Evolutionary conservation across 805 yeast species (phyloP), one percentile per base, ranked within the genome.

Genomic region (Suhomyces faveliae): DNA sequence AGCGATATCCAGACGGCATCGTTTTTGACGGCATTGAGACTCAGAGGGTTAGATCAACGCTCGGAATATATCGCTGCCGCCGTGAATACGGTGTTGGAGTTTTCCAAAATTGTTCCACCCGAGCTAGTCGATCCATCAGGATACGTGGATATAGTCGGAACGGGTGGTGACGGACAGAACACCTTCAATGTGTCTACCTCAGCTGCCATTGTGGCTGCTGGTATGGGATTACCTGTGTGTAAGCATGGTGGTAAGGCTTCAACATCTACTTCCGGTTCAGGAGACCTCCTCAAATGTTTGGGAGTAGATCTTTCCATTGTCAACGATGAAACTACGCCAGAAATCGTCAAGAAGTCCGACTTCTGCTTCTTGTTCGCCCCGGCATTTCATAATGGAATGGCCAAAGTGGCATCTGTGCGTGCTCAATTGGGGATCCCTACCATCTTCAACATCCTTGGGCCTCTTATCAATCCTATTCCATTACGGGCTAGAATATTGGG

Each of bases 231-330:
- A 37, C 78, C 80, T 19, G 85, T 94, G 13, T 88, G 96, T 62
- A 94, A 94, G 52, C 99, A 94, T 65, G 99, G 99, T 20, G 98
- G 98, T 11, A 92, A 94, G 59, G 98, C 99, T 0, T 83, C 96
- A 0, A 90, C 98, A 0, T 89, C 97, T 0, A 67, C 86, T 1
- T 87, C 96, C 1, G 99, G 99, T 0, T 86, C 97, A 1, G 97
- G 97, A 4, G 99, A 94, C 63, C 72, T 94, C 50, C 78, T 94
- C 61, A 73, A 78, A 22, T 76, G 81, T 21, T 74, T 94, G n/a
- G 98, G 97, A 0, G 85, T 90, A n/a, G 88, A 89, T 52, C 73
- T 89, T 45, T 71, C 80, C 53, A 80, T 83, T 56, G 89, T 94
- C 24, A 85, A 80, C 51, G 71, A 79, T 15, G 50, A 61, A 11